Percentiles rank a stretch among this genome's conserved stretches.
Evolutionary conservation across 148 eudicot genomes (phyloP).

Genomic region (Oxyria digyna): DNA sequence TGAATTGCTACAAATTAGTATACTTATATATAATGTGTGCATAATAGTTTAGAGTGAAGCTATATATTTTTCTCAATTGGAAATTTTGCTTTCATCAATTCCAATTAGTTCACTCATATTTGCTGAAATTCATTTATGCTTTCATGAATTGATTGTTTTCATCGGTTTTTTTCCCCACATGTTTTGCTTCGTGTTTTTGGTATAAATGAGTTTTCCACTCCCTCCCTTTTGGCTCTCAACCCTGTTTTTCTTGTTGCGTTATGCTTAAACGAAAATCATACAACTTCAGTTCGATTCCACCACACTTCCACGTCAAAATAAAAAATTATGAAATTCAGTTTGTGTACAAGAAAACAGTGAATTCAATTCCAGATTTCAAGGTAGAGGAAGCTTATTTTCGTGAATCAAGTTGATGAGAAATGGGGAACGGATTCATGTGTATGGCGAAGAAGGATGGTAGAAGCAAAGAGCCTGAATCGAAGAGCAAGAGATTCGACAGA

Average conservation of each 20-base stretch:
- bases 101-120: too few species aligned
- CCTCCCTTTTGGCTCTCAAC: background rate
- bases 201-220: background rate
- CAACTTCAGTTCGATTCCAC: background rate
- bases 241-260: background rate
- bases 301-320: background rate
- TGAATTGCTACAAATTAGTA: too few species aligned
- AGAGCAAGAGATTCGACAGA: constrained; percentile 39
- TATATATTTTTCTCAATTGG: too few species aligned
- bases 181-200: background rate
- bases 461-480: constrained; percentile 29
- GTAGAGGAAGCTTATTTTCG: background rate
- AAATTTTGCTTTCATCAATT: too few species aligned
- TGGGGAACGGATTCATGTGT: constrained; percentile 64
- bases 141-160: too few species aligned
- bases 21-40: too few species aligned
- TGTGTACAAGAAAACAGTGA: background rate
- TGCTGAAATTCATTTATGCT: too few species aligned
- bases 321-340: too few species aligned
- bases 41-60: too few species aligned
- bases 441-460: constrained; percentile 51
- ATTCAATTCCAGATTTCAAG: background rate
- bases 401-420: constrained; percentile 12
- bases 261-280: background rate
- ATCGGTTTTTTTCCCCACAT: too few species aligned